A percentile compares a stretch with the other conserved stretches of the same genome.
phyloP scores from a whole-genome alignment of 2,329 filamentous ascomycete species.

The Hymenoscyphus salicellus region DNA sequence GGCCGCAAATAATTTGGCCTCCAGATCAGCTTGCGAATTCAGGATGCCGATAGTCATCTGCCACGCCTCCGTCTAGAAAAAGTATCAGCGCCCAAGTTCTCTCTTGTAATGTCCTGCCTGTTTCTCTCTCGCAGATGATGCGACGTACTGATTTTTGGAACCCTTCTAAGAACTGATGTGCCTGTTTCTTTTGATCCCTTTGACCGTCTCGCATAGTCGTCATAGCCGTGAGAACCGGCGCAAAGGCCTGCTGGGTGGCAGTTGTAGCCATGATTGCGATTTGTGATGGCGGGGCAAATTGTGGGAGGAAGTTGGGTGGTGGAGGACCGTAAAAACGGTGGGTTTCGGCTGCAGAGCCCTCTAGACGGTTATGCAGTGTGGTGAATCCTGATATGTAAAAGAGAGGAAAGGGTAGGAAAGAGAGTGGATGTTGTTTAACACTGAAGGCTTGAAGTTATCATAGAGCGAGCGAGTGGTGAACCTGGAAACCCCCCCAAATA shows the following conservation, averaged over 20 bases:
- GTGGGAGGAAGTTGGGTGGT: slow-evolving; percentile 6
- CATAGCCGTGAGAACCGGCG: slow-evolving; percentile 83
- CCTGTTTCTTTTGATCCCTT: slow-evolving; percentile 79
- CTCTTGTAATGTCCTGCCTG: neutral
- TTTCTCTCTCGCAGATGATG: neutral
- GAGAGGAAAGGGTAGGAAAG: slow-evolving; percentile 11
- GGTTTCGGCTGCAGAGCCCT: neutral
- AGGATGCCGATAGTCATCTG: slow-evolving; percentile 81
- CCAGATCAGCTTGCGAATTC: slow-evolving; percentile 74
- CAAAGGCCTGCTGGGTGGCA: slow-evolving; percentile 67
- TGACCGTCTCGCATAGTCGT: slow-evolving; percentile 87
- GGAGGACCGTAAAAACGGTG: slow-evolving; percentile 5
- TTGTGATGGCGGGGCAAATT: slow-evolving; percentile 32
- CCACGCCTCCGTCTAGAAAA: slow-evolving; percentile 78
- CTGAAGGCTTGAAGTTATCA: slow-evolving; percentile 4
- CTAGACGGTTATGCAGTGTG: no score
- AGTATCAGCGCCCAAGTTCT: slow-evolving; percentile 23
- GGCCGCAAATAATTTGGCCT: slow-evolving; percentile 91
- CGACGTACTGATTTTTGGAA: slow-evolving; percentile 90
- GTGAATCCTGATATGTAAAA: neutral
- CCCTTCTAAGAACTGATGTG: slow-evolving; percentile 84
- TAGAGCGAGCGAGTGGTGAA: slow-evolving; percentile 6
- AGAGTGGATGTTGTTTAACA: neutral
- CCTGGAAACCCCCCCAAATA: slow-evolving; percentile 16
- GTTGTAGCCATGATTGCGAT: slow-evolving; percentile 44